A percentile compares a stretch with the other conserved stretches of the same genome.
phyloP scores from a whole-genome alignment of 345 rosid species.

The Populus davidiana region DNA sequence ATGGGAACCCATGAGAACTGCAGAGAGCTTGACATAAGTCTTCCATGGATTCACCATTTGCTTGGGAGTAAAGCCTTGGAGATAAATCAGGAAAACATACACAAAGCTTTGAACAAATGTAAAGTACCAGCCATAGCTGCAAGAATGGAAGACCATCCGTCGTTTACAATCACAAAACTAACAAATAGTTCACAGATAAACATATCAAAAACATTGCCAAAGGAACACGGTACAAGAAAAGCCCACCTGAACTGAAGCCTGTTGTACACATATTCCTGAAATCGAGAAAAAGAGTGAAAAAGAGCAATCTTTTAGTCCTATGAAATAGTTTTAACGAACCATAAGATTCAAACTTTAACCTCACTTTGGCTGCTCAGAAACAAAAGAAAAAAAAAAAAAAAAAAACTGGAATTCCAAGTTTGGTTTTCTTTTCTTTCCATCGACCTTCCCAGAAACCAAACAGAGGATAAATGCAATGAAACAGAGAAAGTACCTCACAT shows the following conservation, averaged over 20 bases:
- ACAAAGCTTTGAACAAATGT: slow-evolving; percentile 93
- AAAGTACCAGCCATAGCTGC: slow-evolving; percentile 96
- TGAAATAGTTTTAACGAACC: too few relatives aligned
- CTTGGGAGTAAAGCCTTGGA: slow-evolving; percentile 79
- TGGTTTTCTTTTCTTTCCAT: neutral
- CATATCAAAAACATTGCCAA: neutral
- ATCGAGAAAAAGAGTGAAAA: neutral
- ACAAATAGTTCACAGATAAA: neutral
- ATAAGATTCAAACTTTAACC: too few relatives aligned
- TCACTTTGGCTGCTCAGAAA: too few relatives aligned
- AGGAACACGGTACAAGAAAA: neutral
- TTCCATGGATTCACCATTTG: slow-evolving; percentile 93
- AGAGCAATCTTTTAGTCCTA: neutral
- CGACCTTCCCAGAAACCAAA: slow-evolving; percentile 5
- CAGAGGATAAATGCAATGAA: neutral
- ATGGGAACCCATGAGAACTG: slow-evolving; percentile 94
- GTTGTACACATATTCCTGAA: slow-evolving; percentile 87
- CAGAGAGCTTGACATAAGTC: slow-evolving; percentile 89
- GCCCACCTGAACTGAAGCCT: slow-evolving; percentile 80
- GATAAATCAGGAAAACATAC: slow-evolving; percentile 67
- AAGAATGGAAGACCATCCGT: slow-evolving; percentile 5
- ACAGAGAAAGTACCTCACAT: slow-evolving; percentile 60
- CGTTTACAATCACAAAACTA: neutral
- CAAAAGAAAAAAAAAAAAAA: too few relatives aligned
- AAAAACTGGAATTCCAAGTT: neutral